A percentile compares a stretch with the other conserved stretches of the same genome.
These are phyloP conservation scores for Dendryphion nanum DNA, from an alignment of 2,329 filamentous ascomycete genomes.

Conservation along the genomic window DNA sequence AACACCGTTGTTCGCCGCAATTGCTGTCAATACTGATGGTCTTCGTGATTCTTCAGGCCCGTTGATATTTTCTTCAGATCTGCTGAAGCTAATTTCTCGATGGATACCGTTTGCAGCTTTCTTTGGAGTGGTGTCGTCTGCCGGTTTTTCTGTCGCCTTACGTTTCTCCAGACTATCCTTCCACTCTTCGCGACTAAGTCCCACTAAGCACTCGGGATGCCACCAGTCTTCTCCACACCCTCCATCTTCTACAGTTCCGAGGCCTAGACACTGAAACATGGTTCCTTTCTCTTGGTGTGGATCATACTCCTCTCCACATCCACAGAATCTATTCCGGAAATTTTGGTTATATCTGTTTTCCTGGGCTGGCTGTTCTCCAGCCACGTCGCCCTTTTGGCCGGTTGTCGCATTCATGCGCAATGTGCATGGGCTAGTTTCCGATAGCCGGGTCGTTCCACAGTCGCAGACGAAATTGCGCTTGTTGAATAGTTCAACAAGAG, in stretches of 20 bases:
- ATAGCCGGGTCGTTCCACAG: slow-evolving; percentile 83
- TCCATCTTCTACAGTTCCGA: slow-evolving; percentile 75
- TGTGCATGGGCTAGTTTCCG: slow-evolving; percentile 68
- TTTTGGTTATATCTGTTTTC: slow-evolving; percentile 95
- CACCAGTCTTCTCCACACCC: slow-evolving; percentile 98
- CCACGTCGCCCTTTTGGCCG: slow-evolving; percentile 72
- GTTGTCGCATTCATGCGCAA: slow-evolving; percentile 72
- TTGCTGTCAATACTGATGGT: slow-evolving; percentile 13
- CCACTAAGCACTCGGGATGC: slow-evolving; percentile 88
- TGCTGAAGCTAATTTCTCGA: slow-evolving; percentile 12
- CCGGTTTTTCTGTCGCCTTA: slow-evolving; percentile 9
- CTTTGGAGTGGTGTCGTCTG: not conserved
- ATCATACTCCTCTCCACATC: slow-evolving; percentile 84
- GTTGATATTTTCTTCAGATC: slow-evolving; percentile 10
- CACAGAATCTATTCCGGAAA: slow-evolving; percentile 89
- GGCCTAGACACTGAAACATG: slow-evolving; percentile 94
- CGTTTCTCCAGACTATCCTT: slow-evolving; percentile 45
- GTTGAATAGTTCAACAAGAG: slow-evolving; percentile 89
- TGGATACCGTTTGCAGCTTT: slow-evolving; percentile 14
- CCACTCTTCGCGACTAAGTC: slow-evolving; percentile 71
- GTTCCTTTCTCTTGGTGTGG: slow-evolving; percentile 87
- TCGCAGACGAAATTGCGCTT: slow-evolving; percentile 97
- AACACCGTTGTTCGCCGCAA: slow-evolving; percentile 22
- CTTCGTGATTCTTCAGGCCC: slow-evolving; percentile 6
- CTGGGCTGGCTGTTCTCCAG: slow-evolving; percentile 68